These are phyloP conservation scores for Blepharisma undulans DNA, from an alignment of 169 alveolate genomes.

Conservation along the genomic window DNA sequence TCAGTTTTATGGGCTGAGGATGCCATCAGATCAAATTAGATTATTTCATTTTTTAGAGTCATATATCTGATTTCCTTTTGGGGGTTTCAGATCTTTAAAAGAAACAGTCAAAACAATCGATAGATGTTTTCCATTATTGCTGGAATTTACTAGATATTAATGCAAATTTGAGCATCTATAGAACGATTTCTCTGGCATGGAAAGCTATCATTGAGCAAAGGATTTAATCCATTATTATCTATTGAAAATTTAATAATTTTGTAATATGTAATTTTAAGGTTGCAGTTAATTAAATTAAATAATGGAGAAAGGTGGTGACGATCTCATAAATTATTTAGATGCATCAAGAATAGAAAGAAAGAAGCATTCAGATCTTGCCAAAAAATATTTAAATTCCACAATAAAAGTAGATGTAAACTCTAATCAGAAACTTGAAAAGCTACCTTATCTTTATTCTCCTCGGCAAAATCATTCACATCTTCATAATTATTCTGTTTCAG, in stretches of 20 bases:
- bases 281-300: no score
- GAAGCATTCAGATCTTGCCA: not conserved
- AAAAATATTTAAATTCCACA: not conserved
- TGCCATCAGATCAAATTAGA: not conserved
- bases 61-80: not conserved
- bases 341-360: not conserved
- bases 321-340: not conserved
- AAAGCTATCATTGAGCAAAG: no score
- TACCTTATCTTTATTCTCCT: not conserved
- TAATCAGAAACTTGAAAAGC: not conserved
- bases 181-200: no score
- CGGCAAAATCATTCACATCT: not conserved
- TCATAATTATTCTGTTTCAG: not conserved
- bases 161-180: not conserved
- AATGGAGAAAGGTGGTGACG: not conserved
- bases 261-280: not conserved
- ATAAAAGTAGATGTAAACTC: not conserved
- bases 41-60: constrained; percentile 33
- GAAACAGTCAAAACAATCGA: not conserved
- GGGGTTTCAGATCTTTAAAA: not conserved
- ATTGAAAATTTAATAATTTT: no score
- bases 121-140: not conserved
- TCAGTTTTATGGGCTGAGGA: not conserved
- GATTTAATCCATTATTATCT: no score
- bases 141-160: not conserved